Evolutionary conservation across 345 rosid genomes (phyloP), one percentile per base, ranked within the genome.

Genomic region (Aquilaria malaccensis): DNA sequence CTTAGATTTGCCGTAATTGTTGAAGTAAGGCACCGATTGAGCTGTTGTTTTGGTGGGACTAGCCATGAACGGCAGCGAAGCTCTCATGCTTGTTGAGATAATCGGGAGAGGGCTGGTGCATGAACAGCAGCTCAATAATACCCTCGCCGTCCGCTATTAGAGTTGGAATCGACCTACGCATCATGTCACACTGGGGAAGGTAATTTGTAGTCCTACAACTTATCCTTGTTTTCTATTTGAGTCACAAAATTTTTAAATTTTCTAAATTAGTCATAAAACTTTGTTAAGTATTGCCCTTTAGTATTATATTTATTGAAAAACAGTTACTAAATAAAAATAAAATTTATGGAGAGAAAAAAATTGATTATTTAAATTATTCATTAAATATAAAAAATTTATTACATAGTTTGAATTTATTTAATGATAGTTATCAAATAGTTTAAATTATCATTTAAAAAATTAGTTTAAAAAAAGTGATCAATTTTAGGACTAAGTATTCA

Each of bases 21-120:
- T 29, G 30, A 66, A 55, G 50, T 10, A 30, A n/a, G 51, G 59
- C 29, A 29, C 11, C 4, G 63, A 33, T 4, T 45, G 72, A 11
- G 52, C n/a, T 12, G 64, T 7, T 37, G 55, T 37, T 61, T 45
- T 47, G 43, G 53, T 31, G 52, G 68, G 59, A 6, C 48, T 57
- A 1, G 62, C 13, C 47, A 69, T 43, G 32, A 63, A 63, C 43
- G 48, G 63, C 15, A 59, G 58, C 49, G 65, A 67, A 22, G 68
- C 53, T n/a, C 52, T 56, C 58, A 58, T 72, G 51, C 52, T 66
- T 32, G 52, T 30, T 48, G 11, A 41, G 10, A 2, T 30, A 29
- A 48, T 43, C 32, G 52, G 52, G 14, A 37, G 11, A 46, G 52
- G 29, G 50, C 6, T 46, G 9, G n/a, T 29, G n/a, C 54, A 43